A percentile compares a stretch with the other conserved stretches of the same genome.
Evolutionary conservation across 352 stramenopile genomes (phyloP).

Genomic region (Phytophthora podocarpi): DNA sequence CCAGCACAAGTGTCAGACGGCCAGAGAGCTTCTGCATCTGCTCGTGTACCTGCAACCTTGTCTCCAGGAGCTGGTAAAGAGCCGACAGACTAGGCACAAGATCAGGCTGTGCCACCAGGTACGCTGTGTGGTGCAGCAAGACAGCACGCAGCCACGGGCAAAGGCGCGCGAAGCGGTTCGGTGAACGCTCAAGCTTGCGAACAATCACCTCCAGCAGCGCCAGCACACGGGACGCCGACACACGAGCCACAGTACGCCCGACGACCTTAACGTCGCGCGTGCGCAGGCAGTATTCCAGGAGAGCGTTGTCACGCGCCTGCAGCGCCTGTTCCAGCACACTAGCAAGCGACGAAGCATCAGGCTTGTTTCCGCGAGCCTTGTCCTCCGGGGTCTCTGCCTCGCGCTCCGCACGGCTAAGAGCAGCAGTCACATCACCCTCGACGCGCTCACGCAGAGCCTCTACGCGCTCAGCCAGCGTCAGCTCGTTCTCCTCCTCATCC

Average conservation of each 20-base stretch:
- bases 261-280: conserved; percentile 82
- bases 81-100: conserved; percentile 81
- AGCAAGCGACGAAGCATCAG: conserved; percentile 84
- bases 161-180: conserved; percentile 75
- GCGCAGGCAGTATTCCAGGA: conserved; percentile 84
- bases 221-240: conserved; percentile 77
- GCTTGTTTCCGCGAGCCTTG: conserved; percentile 45
- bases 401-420: conserved; percentile 56
- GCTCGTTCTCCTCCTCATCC: conserved; percentile 60
- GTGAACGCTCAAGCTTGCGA: conserved; percentile 82
- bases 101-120: conserved; percentile 84
- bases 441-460: conserved; percentile 79
- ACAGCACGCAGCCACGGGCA: conserved; percentile 86
- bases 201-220: conserved; percentile 81
- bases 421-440: conserved; percentile 68
- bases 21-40: conserved; percentile 86
- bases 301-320: conserved; percentile 87
- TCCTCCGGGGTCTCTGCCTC: conserved; percentile 43
- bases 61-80: conserved; percentile 86
- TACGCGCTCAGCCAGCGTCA: conserved; percentile 79
- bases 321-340: conserved; percentile 84
- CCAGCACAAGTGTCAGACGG: conserved; percentile 80
- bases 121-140: conserved; percentile 85
- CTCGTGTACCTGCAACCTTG: conserved; percentile 79
- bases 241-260: conserved; percentile 73